Percentiles rank a stretch among this genome's conserved stretches.
Conservation (phyloP, 2,329 filamentous ascomycete species). For the Kalmusia sp. region DNA sequence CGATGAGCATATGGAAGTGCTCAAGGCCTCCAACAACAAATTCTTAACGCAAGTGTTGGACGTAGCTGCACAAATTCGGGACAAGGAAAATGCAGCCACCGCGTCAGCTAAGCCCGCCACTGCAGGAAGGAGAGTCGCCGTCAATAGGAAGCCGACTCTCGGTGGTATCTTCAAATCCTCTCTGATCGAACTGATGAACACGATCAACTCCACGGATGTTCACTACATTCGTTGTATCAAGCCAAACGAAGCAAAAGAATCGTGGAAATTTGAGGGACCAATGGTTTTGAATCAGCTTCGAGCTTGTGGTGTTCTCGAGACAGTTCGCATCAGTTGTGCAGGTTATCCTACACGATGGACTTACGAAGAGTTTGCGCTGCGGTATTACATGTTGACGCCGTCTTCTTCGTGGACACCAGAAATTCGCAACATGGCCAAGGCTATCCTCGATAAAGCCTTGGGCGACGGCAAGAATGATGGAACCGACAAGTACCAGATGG, state of each 20-base stretch:
- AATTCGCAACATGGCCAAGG: conserved; percentile 91
- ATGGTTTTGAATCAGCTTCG: conserved; percentile 98
- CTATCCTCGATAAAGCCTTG: conserved; percentile 86
- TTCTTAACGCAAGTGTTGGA: conserved; percentile 88
- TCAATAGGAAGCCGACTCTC: conserved; percentile 94
- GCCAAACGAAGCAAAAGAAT: conserved; percentile 94
- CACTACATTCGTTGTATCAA: conserved; percentile 99
- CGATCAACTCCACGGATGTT: conserved; percentile 96
- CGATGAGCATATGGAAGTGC: conserved; percentile 95
- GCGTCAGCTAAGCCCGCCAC: conserved; percentile 76
- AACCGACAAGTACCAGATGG: conserved; percentile 95
- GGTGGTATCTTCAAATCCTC: conserved; percentile 99
- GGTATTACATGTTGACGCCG: conserved; percentile 97
- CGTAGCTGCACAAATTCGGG: conserved; percentile 83
- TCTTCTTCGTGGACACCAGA: conserved; percentile 91
- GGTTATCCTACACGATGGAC: conserved; percentile 98
- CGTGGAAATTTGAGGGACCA: conserved; percentile 97
- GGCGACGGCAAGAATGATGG: conserved; percentile 68
- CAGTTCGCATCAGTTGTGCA: conserved; percentile 94
- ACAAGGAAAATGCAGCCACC: conserved; percentile 75
- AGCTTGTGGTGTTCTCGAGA: conserved; percentile 98
- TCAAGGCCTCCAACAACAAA: conserved; percentile 80
- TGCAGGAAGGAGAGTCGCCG: conserved; percentile 83
- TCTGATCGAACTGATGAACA: conserved; percentile 95
- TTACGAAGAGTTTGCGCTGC: conserved; percentile 95